Evolutionary conservation across 2,329 filamentous ascomycete genomes (phyloP), one percentile per base, ranked within the genome.

Genomic region (Hymenoscyphus linearis): DNA sequence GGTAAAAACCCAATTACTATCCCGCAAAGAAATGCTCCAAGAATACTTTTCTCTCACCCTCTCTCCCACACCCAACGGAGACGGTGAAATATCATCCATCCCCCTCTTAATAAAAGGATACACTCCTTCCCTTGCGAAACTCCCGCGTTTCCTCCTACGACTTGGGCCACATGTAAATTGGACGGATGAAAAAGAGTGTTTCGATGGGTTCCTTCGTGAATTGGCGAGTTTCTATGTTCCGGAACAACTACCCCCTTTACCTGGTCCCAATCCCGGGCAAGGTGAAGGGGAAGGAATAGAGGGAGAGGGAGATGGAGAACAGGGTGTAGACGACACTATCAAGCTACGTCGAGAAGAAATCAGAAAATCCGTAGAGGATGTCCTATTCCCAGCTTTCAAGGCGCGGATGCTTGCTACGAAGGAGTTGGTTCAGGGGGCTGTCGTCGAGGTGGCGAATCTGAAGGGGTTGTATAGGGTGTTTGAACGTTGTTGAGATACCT

Each of bases 401-500:
- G 80, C 88, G 4, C 82, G 92, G 61, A 76, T 99, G 54, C 85
- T 98, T 60, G 93, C 91, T 22, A 97, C 95, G 9, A 88, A 84
- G 66, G 80, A 82, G 4, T 76, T 98, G 69, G 84, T 96, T 76
- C 85, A 86, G 57, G 89, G 86, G 0, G 83, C 80, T 9, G 85
- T 96, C 12, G 77, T 96, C 54, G 93, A 99, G 75, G 85, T 96
- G 55, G 93, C 95, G 1, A 91, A 96, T 76, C 75, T 98, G 62
- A 98, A 96, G 75, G 92, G 93, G 0, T 73, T 99, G 61, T 99
- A 99, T 75, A 81, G 90, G 53, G 93, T 98, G 2, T 99, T 99
- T 79, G 95, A 99, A 76, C 80, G 95, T 59, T 98, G 95, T 74
- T 98, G 74, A 37, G 22, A n/a, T 10, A n/a, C 13, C 4, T 36